A percentile compares a stretch with the other conserved stretches of the same genome.
Conservation (phyloP, 78 protist genomes). For the Chrysochromulina parva region DNA sequence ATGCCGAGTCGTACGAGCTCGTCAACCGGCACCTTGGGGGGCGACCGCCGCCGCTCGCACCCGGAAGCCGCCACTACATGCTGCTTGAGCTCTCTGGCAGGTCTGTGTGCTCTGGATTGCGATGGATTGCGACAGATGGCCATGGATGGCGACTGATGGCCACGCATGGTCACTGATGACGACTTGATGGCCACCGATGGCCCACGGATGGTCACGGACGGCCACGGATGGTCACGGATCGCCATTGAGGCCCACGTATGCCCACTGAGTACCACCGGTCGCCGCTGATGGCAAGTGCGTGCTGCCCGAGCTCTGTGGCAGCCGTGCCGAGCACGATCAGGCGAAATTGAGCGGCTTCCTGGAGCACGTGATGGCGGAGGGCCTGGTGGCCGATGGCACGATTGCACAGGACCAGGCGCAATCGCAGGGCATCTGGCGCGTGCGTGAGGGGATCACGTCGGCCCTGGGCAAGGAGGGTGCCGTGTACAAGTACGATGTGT, state of each 20-base stretch:
- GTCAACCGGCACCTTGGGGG: not conserved
- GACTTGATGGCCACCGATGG: too few relatives aligned
- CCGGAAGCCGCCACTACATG: not conserved
- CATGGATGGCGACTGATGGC: too few relatives aligned
- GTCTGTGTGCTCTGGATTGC: too few relatives aligned
- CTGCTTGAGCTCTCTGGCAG: not conserved
- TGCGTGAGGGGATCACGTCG: constrained; percentile 79
- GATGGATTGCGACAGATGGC: too few relatives aligned
- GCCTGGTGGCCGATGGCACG: constrained; percentile 40
- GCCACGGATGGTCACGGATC: too few relatives aligned
- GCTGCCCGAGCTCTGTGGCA: constrained; percentile 84
- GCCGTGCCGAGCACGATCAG: constrained; percentile 75
- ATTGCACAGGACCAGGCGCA: constrained; percentile 59
- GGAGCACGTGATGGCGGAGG: constrained; percentile 44
- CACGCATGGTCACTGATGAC: too few relatives aligned
- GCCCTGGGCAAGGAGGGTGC: constrained; percentile 39
- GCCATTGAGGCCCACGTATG: too few relatives aligned
- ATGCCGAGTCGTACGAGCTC: not conserved
- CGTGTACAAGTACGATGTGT: constrained; percentile 51
- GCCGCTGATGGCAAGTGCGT: not conserved
- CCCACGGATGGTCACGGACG: too few relatives aligned
- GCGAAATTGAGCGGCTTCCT: constrained; percentile 68
- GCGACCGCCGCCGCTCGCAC: not conserved
- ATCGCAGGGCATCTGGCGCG: constrained; percentile 55
- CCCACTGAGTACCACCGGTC: too few relatives aligned